These are phyloP conservation scores for Colletotrichum noveboracense DNA, from an alignment of 2,329 filamentous ascomycete species.

Conservation along the genomic window DNA sequence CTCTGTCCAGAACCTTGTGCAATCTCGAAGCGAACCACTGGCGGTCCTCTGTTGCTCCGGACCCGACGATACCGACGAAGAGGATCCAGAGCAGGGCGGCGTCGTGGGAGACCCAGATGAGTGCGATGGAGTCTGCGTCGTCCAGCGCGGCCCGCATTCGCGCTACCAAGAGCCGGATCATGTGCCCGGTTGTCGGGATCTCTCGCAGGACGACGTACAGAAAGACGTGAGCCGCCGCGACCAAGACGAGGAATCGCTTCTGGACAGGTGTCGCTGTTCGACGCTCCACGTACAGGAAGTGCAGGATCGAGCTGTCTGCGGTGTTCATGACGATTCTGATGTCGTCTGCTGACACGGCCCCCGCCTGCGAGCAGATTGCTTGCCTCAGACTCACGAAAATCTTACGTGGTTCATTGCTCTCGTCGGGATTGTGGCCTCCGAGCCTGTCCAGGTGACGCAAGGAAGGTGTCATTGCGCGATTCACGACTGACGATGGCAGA, in stretches of 20 bases:
- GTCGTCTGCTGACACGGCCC: conserved; percentile 10
- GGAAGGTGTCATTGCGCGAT: conserved; percentile 6
- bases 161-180: conserved; percentile 9
- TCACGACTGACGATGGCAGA: conserved; percentile 6
- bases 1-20: background rate
- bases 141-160: conserved; percentile 17
- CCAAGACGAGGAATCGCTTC: conserved; percentile 3
- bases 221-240: conserved; percentile 21
- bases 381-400: conserved; percentile 19
- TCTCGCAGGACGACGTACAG: conserved; percentile 19
- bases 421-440: background rate
- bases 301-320: conserved; percentile 21
- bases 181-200: conserved; percentile 19
- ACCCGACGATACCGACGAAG: conserved; percentile 20
- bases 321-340: conserved; percentile 24
- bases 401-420: background rate
- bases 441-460: conserved; percentile 13
- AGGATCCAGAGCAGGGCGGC: conserved; percentile 19
- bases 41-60: background rate
- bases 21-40: conserved; percentile 2
- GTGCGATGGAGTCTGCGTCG: conserved; percentile 6
- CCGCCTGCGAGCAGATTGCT: conserved; percentile 8
- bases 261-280: conserved; percentile 3
- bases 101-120: conserved; percentile 1
- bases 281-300: conserved; percentile 11